phyloP scores from a whole-genome alignment of 1,139 yeast genomes.

The Nakaseomyces delphensis region DNA sequence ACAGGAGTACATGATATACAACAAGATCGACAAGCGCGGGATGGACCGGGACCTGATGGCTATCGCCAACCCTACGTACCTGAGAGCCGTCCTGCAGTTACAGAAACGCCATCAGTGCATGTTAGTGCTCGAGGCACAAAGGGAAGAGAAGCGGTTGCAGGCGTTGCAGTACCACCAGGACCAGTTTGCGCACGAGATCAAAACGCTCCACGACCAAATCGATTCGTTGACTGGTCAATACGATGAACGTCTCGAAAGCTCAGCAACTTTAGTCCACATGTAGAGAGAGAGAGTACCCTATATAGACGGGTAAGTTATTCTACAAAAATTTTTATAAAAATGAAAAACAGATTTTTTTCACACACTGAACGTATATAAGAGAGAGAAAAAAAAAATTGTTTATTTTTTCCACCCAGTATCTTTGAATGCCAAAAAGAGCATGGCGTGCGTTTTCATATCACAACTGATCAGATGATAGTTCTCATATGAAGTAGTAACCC shows the following conservation, averaged over 20 bases:
- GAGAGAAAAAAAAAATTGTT: neutral
- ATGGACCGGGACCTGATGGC: neutral
- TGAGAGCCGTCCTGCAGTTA: neutral
- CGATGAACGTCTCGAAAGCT: neutral
- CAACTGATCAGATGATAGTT: neutral
- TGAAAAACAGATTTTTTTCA: neutral
- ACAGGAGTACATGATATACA: neutral
- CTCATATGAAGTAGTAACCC: neutral
- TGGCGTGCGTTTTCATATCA: neutral
- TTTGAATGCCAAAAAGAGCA: too few species aligned
- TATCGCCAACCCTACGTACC: neutral
- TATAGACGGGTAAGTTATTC: neutral
- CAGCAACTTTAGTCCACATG: neutral
- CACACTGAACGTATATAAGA: neutral
- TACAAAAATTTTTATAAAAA: neutral
- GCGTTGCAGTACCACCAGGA: neutral
- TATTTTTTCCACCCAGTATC: too few species aligned
- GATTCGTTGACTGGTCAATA: neutral
- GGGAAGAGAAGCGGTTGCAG: neutral
- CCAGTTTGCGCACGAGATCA: neutral
- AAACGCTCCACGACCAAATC: neutral
- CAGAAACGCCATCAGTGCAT: neutral
- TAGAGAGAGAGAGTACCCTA: conserved; percentile 1
- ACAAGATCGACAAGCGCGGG: neutral
- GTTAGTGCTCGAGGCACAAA: neutral